phyloP scores from a whole-genome alignment of 345 rosid species.

The Melaleuca alternifolia region DNA sequence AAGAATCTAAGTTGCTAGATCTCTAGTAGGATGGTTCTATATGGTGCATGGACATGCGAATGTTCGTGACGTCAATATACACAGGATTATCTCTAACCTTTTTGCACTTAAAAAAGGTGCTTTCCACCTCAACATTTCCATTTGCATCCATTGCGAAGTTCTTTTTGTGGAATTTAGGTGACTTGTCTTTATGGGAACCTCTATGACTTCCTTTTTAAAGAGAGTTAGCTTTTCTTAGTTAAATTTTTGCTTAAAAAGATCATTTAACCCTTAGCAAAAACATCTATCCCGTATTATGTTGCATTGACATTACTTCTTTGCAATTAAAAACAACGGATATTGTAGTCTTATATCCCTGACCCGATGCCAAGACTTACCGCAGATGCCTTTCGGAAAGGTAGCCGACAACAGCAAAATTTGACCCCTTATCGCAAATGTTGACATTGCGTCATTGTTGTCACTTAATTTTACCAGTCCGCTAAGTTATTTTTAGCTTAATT shows the following conservation, averaged over 20 bases:
- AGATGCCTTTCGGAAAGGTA: background rate
- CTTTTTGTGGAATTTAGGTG: background rate
- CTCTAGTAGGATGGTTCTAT: background rate
- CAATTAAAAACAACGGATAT: background rate
- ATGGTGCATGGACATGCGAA: rapidly evolving
- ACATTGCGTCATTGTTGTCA: background rate
- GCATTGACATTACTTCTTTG: background rate
- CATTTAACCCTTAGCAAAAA: background rate
- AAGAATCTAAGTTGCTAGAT: background rate
- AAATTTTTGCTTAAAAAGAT: background rate
- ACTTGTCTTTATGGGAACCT: background rate
- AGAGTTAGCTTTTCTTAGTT: background rate
- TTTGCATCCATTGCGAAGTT: background rate
- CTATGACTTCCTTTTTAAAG: background rate
- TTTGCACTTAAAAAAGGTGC: background rate
- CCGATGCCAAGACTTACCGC: background rate
- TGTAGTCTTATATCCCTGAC: background rate
- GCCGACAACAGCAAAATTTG: too few species aligned
- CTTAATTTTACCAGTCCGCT: too few species aligned
- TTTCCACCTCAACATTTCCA: background rate
- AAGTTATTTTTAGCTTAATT: too few species aligned
- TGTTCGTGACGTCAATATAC: too few species aligned
- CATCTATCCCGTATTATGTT: background rate
- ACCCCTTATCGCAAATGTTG: background rate
- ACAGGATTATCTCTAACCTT: background rate